A percentile compares a stretch with the other conserved stretches of the same genome.
Conservation (phyloP, 2,329 filamentous ascomycete species). For the Fusarium redolens region DNA sequence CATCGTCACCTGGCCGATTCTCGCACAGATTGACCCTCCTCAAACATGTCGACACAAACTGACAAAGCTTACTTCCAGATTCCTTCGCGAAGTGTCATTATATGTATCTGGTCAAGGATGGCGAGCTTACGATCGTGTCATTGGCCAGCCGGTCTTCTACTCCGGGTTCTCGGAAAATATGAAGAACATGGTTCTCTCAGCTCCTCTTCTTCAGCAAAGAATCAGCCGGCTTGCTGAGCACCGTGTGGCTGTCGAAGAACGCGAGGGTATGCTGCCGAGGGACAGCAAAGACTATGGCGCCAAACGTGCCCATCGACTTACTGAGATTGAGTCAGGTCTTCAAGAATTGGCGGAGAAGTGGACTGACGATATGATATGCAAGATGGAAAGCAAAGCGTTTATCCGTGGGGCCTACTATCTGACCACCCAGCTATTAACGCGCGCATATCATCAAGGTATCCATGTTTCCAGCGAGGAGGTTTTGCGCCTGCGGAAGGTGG, state of each 20-base stretch:
- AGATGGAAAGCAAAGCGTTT: conserved; percentile 95
- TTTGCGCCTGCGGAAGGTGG: conserved; percentile 81
- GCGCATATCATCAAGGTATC: conserved; percentile 96
- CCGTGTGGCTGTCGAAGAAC: conserved; percentile 79
- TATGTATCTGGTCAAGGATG: conserved; percentile 95
- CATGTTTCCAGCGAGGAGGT: conserved; percentile 97
- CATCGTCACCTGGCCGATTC: not conserved
- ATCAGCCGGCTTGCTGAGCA: conserved; percentile 81
- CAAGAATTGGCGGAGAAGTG: conserved; percentile 85
- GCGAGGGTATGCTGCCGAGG: conserved; percentile 73
- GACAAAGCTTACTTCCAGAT: conserved; percentile 61
- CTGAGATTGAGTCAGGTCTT: conserved; percentile 77
- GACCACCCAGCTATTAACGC: conserved; percentile 84
- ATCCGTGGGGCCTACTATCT: conserved; percentile 94
- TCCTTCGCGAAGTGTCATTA: conserved; percentile 91
- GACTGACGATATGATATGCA: conserved; percentile 98
- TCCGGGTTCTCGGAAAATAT: conserved; percentile 91
- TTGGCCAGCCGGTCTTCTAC: conserved; percentile 95
- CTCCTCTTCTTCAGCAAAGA: conserved; percentile 77
- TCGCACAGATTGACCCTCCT: not conserved
- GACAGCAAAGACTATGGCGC: conserved; percentile 64
- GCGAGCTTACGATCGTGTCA: conserved; percentile 90
- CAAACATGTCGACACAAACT: not conserved
- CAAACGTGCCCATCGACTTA: conserved; percentile 65
- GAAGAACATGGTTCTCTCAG: conserved; percentile 80